phyloP scores from a whole-genome alignment of 2,329 filamentous ascomycete genomes.

The Coniochaeta prunicola region DNA sequence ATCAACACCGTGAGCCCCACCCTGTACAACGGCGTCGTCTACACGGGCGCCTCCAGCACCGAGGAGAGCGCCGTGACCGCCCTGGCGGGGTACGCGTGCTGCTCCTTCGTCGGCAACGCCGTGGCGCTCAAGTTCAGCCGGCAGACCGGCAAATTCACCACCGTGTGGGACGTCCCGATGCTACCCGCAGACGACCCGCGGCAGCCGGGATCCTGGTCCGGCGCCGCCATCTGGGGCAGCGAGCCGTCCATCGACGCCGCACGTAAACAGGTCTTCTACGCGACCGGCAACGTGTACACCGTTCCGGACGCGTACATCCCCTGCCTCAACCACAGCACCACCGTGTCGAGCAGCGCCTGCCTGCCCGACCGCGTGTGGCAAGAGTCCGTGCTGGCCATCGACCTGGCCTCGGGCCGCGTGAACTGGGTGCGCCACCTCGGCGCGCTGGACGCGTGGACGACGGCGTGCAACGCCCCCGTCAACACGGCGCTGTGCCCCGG shows the following conservation, averaged over 20 bases:
- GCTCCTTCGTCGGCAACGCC: constrained; percentile 21
- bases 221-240: constrained; percentile 21
- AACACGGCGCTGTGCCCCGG: constrained; percentile 6
- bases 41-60: constrained; percentile 18
- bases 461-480: constrained; percentile 8
- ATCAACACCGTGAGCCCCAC: constrained; percentile 20
- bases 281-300: constrained; percentile 23
- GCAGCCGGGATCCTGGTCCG: constrained; percentile 18
- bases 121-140: constrained; percentile 8
- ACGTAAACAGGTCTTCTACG: constrained; percentile 19
- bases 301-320: constrained; percentile 10
- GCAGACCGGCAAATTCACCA: constrained; percentile 9
- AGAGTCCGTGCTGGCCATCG: constrained; percentile 20
- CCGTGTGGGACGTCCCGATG: constrained; percentile 13
- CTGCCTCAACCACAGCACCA: constrained; percentile 6
- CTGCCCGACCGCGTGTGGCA: constrained; percentile 17
- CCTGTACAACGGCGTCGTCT: constrained; percentile 17
- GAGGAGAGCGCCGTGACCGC: constrained; percentile 13
- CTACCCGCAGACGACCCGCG: background rate
- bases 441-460: constrained; percentile 14
- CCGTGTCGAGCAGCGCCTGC: constrained; percentile 4
- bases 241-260: constrained; percentile 21
- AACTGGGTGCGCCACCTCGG: constrained; percentile 19
- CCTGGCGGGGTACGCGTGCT: constrained; percentile 18
- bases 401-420: constrained; percentile 11